Conservation (phyloP, 2,329 filamentous ascomycete genomes). For the Colletotrichum limetticola region DNA sequence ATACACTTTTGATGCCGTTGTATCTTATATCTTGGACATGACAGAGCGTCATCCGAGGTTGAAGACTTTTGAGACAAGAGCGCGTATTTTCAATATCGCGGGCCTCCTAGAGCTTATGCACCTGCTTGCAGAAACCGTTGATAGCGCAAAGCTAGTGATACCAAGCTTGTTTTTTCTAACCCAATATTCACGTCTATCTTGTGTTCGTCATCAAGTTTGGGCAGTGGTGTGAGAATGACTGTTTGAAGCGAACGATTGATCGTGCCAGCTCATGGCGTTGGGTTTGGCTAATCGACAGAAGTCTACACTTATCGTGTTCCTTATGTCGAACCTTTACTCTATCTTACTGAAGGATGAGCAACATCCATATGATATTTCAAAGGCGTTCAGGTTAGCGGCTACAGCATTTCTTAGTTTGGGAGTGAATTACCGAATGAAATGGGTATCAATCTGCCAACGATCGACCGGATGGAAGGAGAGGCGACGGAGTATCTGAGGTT, state of each 20-base stretch:
- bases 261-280: background rate
- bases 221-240: background rate
- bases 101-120: background rate
- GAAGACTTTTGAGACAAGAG: no score
- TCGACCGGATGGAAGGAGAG: no score
- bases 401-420: no score
- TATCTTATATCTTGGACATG: no score
- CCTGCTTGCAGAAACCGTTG: background rate
- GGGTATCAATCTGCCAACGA: no score
- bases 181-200: background rate
- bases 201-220: background rate
- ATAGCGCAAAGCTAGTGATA: background rate
- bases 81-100: background rate
- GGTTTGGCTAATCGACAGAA: background rate
- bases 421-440: no score
- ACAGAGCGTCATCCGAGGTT: no score
- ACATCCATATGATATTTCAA: background rate
- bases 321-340: background rate
- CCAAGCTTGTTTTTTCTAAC: background rate
- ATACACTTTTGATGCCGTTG: no score
- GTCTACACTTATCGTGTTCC: background rate
- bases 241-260: background rate
- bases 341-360: no score
- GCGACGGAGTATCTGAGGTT: no score
- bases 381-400: background rate